These are phyloP conservation scores for Mangifera indica DNA, from an alignment of 345 rosid species.

Conservation along the genomic window DNA sequence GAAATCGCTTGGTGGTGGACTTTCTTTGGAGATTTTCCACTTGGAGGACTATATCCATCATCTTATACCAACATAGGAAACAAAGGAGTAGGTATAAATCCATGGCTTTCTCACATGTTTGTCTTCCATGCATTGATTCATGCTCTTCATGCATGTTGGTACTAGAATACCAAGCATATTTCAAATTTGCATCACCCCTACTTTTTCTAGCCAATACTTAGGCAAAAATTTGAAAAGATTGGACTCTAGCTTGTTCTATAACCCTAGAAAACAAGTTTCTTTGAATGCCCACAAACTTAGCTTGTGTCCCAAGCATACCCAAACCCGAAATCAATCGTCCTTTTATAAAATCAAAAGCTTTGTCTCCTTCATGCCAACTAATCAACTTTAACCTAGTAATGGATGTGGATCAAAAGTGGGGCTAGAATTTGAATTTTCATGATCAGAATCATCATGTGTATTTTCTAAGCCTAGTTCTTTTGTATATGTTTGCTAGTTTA, in stretches of 20 bases:
- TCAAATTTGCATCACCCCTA: constrained; percentile 52
- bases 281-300: constrained; percentile 42
- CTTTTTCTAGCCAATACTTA: constrained; percentile 50
- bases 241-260: constrained; percentile 50
- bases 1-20: too few relatives aligned
- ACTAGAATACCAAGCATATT: constrained; percentile 66
- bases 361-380: constrained; percentile 47
- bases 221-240: constrained; percentile 48
- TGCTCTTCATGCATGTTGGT: constrained; percentile 38
- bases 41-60: too few relatives aligned
- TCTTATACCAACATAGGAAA: too few relatives aligned
- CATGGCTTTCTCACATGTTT: too few relatives aligned
- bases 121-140: too few relatives aligned
- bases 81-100: too few relatives aligned
- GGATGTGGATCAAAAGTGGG: constrained; percentile 4
- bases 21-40: too few relatives aligned
- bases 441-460: constrained; percentile 39
- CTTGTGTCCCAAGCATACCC: constrained; percentile 38
- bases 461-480: constrained; percentile 17
- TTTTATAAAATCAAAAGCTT: constrained; percentile 43
- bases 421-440: constrained; percentile 50
- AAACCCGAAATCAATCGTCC: constrained; percentile 39
- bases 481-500: not conserved
- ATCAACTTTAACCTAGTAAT: constrained; percentile 27
- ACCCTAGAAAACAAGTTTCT: constrained; percentile 36